A percentile compares a stretch with the other conserved stretches of the same genome.
Conservation (phyloP, 805 yeast species). For the Hermanozyma aechmeae region DNA sequence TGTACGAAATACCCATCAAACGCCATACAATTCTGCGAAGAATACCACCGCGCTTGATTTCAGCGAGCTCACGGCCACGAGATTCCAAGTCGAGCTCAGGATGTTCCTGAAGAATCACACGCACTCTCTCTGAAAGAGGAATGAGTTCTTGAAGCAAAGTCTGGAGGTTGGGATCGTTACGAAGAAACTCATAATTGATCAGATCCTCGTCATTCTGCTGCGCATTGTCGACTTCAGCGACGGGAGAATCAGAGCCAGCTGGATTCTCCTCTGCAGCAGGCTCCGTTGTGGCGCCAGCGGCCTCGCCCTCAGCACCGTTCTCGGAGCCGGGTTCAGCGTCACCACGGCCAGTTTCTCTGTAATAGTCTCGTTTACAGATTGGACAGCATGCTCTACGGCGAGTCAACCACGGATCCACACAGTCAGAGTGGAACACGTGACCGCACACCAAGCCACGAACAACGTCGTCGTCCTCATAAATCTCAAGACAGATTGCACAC, state of each 20-base stretch:
- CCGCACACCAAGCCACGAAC: conserved; percentile 75
- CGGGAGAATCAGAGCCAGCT: too few relatives aligned
- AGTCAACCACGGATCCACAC: conserved; percentile 77
- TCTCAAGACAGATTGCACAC: conserved; percentile 74
- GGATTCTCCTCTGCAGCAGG: too few relatives aligned
- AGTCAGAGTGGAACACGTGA: conserved; percentile 71
- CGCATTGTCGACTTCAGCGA: too few relatives aligned
- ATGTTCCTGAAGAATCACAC: conserved; percentile 24
- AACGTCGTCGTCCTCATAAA: conserved; percentile 47
- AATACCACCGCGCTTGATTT: conserved; percentile 19
- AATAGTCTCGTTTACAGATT: conserved; percentile 65
- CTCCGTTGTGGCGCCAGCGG: not conserved
- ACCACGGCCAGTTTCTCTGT: conserved; percentile 19
- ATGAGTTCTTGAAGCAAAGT: conserved; percentile 29
- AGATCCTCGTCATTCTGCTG: conserved; percentile 6
- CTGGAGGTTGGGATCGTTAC: conserved; percentile 28
- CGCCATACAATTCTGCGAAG: conserved; percentile 39
- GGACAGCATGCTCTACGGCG: conserved; percentile 76
- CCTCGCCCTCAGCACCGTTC: conserved; percentile 1
- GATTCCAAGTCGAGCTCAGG: conserved; percentile 33
- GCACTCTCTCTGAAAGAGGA: conserved; percentile 34
- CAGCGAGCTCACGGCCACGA: conserved; percentile 31
- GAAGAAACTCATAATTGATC: conserved; percentile 22
- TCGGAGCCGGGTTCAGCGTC: not conserved
- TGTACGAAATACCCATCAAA: conserved; percentile 43